phyloP scores from a whole-genome alignment of 164 flowering plant species.

The Paratinospora sagittata region DNA sequence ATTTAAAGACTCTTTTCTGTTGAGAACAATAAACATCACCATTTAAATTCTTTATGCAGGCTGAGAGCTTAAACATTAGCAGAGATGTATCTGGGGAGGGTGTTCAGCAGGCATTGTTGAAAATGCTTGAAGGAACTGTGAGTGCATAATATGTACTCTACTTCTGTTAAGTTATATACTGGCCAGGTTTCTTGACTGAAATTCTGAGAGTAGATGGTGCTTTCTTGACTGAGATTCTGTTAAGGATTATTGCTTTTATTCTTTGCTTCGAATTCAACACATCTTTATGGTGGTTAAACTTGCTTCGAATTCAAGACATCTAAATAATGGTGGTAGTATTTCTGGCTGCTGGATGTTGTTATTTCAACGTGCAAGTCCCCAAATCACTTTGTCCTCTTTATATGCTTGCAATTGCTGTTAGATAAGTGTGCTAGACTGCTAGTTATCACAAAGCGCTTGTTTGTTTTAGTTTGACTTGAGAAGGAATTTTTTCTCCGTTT shows the following conservation, averaged over 20 bases:
- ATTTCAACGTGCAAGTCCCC: neutral
- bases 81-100: constrained; percentile 99
- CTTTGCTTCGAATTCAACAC: neutral
- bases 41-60: constrained; percentile 40
- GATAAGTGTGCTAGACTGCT: neutral
- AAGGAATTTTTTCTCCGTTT: neutral
- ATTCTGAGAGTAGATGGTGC: neutral
- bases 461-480: neutral
- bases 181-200: neutral
- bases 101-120: constrained; percentile 93
- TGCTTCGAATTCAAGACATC: neutral
- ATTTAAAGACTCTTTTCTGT: neutral
- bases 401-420: neutral
- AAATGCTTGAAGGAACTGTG: constrained; percentile 99
- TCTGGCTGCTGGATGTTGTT: neutral
- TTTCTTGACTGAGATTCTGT: neutral
- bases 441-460: neutral
- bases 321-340: no score
- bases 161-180: neutral
- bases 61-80: constrained; percentile 85
- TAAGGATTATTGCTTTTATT: neutral
- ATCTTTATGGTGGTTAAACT: neutral
- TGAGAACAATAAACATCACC: neutral
- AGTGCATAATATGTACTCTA: constrained; percentile 27
- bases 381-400: neutral